Evolutionary conservation across 2,329 filamentous ascomycete species (phyloP).

Genomic region (Sclerotinia minor): DNA sequence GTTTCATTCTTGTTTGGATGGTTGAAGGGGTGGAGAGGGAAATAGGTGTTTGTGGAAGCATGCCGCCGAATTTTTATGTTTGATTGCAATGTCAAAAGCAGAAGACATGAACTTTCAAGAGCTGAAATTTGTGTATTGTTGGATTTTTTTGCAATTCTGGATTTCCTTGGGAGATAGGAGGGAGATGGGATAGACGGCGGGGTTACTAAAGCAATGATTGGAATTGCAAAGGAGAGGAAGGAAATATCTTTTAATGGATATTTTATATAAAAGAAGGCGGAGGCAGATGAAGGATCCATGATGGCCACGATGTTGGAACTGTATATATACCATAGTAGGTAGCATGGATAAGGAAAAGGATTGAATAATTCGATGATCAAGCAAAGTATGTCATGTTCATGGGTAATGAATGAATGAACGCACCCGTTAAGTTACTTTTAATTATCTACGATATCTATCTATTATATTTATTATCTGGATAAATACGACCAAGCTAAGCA

Average conservation of each 20-base stretch:
- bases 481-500: too few relatives aligned
- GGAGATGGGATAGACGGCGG: conserved; percentile 6
- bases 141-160: conserved; percentile 19
- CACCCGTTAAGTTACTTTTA: neutral
- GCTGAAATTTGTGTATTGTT: conserved; percentile 38
- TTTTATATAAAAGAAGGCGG: neutral
- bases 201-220: neutral
- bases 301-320: neutral
- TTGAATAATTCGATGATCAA: neutral
- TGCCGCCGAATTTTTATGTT: neutral
- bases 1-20: conserved; percentile 11
- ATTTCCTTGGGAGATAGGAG: neutral
- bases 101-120: conserved; percentile 38
- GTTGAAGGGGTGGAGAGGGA: neutral
- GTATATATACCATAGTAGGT: conserved; percentile 6
- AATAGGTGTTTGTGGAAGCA: conserved; percentile 7
- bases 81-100: conserved; percentile 23
- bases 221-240: neutral
- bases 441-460: too few relatives aligned
- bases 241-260: neutral
- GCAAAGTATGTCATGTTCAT: neutral
- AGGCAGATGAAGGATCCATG: neutral
- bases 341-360: conserved; percentile 9
- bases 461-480: too few relatives aligned
- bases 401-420: neutral